Percentiles rank a stretch among this genome's conserved stretches.
phyloP scores from a whole-genome alignment of 2,329 filamentous ascomycete genomes.

The Cladophialophora chaetospira region DNA sequence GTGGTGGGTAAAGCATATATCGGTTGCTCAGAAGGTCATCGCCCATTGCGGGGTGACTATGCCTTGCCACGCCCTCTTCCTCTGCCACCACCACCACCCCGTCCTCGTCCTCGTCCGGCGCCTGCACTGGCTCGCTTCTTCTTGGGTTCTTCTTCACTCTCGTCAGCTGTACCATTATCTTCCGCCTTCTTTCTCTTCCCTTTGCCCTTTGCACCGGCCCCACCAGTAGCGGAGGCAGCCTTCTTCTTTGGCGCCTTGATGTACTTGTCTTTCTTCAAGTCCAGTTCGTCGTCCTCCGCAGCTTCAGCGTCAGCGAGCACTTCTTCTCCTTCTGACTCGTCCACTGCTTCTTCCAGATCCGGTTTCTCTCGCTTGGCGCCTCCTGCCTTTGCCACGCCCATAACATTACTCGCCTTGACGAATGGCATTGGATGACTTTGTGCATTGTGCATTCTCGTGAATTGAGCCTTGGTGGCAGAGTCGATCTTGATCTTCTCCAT shows the following conservation, averaged over 20 bases:
- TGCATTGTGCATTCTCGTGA: constrained; percentile 87
- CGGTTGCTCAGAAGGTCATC: too few species aligned
- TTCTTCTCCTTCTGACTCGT: constrained; percentile 75
- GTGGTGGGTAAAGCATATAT: too few species aligned
- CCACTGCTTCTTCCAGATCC: constrained; percentile 93
- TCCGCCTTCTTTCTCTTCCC: constrained; percentile 28
- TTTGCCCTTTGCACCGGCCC: constrained; percentile 43
- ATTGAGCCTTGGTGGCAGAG: constrained; percentile 80
- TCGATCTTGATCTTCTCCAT: constrained; percentile 77
- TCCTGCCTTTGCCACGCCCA: constrained; percentile 67
- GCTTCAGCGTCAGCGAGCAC: constrained; percentile 51
- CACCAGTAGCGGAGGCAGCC: constrained; percentile 48
- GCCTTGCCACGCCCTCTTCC: constrained; percentile 22
- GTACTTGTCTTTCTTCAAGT: constrained; percentile 92
- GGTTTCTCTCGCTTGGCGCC: constrained; percentile 69
- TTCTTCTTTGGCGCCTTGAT: constrained; percentile 88
- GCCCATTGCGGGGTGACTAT: too few species aligned
- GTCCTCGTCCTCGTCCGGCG: constrained; percentile 6
- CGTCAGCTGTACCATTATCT: constrained; percentile 18
- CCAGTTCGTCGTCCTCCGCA: constrained; percentile 73
- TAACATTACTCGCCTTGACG: constrained; percentile 83
- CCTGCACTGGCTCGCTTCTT: constrained; percentile 20
- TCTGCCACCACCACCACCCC: constrained; percentile 24
- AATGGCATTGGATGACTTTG: constrained; percentile 89
- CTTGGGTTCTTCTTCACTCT: constrained; percentile 22